phyloP scores from a whole-genome alignment of 305 asterid species.

The Solanum hybrid region DNA sequence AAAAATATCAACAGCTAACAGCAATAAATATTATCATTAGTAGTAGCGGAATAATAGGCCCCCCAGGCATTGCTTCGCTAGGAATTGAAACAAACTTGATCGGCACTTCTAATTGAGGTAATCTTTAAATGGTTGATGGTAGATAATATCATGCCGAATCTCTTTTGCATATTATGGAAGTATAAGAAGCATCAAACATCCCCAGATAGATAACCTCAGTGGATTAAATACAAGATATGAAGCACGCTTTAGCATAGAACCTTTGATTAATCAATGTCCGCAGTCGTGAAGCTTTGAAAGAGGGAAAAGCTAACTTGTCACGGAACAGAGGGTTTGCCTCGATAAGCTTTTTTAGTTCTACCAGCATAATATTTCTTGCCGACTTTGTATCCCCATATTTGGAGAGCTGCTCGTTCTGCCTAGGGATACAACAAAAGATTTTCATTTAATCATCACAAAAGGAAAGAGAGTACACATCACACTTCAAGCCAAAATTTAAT shows the following conservation, averaged over 20 bases:
- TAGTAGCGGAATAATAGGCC: background rate
- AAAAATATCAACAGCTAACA: background rate
- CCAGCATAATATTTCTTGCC: conserved; percentile 77
- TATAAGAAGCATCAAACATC: background rate
- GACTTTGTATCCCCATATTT: conserved; percentile 88
- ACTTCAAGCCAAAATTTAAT: conserved; percentile 8
- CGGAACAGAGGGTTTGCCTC: conserved; percentile 95
- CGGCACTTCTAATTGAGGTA: background rate
- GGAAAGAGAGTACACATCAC: background rate
- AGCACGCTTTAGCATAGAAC: conserved; percentile 20
- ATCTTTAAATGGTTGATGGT: background rate
- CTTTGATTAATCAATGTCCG: conserved; percentile 96
- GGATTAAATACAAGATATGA: background rate
- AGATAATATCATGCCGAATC: background rate
- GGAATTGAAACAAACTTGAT: background rate
- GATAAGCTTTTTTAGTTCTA: conserved; percentile 84
- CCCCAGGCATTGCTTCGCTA: background rate
- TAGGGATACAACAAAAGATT: conserved; percentile 26
- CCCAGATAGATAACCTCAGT: background rate
- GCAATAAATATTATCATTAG: background rate
- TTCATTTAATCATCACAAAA: background rate
- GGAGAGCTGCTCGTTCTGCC: conserved; percentile 95
- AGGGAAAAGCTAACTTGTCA: conserved; percentile 73
- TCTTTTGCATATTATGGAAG: background rate
- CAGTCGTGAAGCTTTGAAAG: conserved; percentile 79